A percentile compares a stretch with the other conserved stretches of the same genome.
These are phyloP conservation scores for Ceratocystis destructans DNA, from an alignment of 2,329 filamentous ascomycete genomes.

Conservation along the genomic window DNA sequence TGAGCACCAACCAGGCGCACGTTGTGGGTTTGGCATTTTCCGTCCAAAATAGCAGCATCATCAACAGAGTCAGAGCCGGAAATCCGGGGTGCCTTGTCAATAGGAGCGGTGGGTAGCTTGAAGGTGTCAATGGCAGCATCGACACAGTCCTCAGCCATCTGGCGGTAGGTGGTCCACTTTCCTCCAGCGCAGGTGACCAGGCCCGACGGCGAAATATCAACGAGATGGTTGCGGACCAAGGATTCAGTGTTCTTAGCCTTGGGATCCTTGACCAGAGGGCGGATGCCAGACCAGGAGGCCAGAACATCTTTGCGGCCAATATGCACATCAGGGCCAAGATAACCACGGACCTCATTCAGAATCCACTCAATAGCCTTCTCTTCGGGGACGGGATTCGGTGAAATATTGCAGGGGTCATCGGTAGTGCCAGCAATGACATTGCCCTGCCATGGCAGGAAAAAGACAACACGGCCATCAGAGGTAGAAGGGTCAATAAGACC, in stretches of 20 bases:
- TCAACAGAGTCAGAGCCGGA: conserved; percentile 56
- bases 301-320: conserved; percentile 78
- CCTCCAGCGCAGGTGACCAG: conserved; percentile 75
- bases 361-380: conserved; percentile 86
- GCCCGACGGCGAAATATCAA: conserved; percentile 65
- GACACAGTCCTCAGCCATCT: conserved; percentile 84
- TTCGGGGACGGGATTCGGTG: conserved; percentile 58
- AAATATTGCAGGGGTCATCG: conserved; percentile 61
- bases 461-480: conserved; percentile 79
- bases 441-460: conserved; percentile 87
- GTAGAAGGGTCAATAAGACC: conserved; percentile 76
- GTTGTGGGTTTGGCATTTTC: conserved; percentile 69
- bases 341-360: conserved; percentile 65
- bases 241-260: conserved; percentile 77
- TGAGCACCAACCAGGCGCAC: conserved; percentile 73
- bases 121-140: conserved; percentile 64
- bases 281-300: conserved; percentile 78
- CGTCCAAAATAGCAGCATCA: conserved; percentile 50
- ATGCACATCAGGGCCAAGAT: conserved; percentile 71
- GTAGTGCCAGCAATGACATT: conserved; percentile 86
- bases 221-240: conserved; percentile 73
- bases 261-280: conserved; percentile 73
- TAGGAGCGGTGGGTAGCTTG: conserved; percentile 42
- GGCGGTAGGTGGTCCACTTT: conserved; percentile 87
- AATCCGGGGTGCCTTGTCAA: conserved; percentile 49